Percentiles rank a stretch among this genome's conserved stretches.
Evolutionary conservation across 2,329 filamentous ascomycete species (phyloP).

Genomic region (Fusarium bulbicola): DNA sequence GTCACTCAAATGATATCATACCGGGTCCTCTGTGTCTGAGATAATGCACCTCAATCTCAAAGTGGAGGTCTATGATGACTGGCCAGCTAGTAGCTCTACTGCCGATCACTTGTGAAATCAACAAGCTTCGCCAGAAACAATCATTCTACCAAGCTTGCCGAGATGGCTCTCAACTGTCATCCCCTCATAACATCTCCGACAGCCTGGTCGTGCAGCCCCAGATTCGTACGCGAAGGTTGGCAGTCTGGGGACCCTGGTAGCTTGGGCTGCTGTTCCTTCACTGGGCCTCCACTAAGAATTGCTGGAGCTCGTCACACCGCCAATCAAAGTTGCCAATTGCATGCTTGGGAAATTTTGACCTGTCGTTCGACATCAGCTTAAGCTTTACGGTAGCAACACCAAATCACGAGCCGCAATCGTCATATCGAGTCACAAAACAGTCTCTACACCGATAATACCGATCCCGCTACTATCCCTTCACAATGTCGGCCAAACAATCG

Average conservation of each 20-base stretch:
- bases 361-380: conserved; percentile 21
- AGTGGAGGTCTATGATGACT: background rate
- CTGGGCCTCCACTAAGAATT: background rate
- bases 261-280: conserved; percentile 1
- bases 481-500: conserved; percentile 40
- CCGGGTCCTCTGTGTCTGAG: background rate
- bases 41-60: background rate
- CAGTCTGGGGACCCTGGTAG: conserved; percentile 15
- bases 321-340: conserved; percentile 36
- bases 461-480: background rate
- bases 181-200: background rate
- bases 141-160: background rate
- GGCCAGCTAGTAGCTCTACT: background rate
- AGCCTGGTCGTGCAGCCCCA: conserved; percentile 7
- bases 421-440: conserved; percentile 12
- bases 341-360: conserved; percentile 39
- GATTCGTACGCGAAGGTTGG: background rate
- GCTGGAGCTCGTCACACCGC: conserved; percentile 27
- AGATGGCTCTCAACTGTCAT: background rate
- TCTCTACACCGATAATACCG: background rate
- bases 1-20: background rate
- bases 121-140: background rate
- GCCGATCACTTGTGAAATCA: background rate
- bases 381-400: conserved; percentile 5
- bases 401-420: conserved; percentile 11